Evolutionary conservation across 2,329 filamentous ascomycete species (phyloP).

Genomic region (Penicillium brevicompactum): DNA sequence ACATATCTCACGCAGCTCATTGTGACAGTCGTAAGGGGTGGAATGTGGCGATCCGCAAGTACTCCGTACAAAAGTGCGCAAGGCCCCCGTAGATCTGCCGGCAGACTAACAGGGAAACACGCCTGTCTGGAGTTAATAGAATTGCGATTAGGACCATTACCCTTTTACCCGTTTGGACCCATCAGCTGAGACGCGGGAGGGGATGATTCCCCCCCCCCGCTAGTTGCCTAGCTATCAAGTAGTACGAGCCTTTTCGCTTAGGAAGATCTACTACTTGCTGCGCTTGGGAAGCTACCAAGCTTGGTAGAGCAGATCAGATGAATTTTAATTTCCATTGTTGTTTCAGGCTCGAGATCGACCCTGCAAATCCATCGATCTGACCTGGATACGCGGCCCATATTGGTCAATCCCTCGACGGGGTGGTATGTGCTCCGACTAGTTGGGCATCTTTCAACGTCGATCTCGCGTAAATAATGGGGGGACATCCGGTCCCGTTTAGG

Average conservation of each 20-base stretch:
- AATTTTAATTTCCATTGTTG: background rate
- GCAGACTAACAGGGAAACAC: slow-evolving; percentile 21
- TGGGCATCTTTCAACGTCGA: slow-evolving; percentile 4
- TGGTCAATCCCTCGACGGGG: slow-evolving; percentile 1
- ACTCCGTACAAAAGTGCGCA: slow-evolving; percentile 10
- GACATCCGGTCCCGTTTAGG: background rate
- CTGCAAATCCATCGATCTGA: slow-evolving; percentile 10
- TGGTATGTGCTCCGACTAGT: slow-evolving; percentile 3
- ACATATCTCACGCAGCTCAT: background rate
- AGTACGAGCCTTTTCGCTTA: background rate
- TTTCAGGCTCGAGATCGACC: background rate
- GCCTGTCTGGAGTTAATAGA: slow-evolving; percentile 6
- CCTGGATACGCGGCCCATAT: background rate
- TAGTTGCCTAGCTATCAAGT: slow-evolving; percentile 18
- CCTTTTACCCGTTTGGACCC: slow-evolving; percentile 14
- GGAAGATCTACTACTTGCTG: background rate
- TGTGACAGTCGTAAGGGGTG: slow-evolving; percentile 10
- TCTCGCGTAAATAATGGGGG: slow-evolving; percentile 2
- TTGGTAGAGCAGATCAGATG: background rate
- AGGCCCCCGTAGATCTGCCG: slow-evolving; percentile 20
- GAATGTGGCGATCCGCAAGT: slow-evolving; percentile 24
- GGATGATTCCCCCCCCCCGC: slow-evolving; percentile 16
- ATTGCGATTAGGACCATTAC: background rate
- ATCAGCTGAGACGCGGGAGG: slow-evolving; percentile 24
- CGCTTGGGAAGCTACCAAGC: background rate